A percentile compares a stretch with the other conserved stretches of the same genome.
Conservation (phyloP, 2,329 filamentous ascomycete species). For the Aspergillus hiratsukae region DNA sequence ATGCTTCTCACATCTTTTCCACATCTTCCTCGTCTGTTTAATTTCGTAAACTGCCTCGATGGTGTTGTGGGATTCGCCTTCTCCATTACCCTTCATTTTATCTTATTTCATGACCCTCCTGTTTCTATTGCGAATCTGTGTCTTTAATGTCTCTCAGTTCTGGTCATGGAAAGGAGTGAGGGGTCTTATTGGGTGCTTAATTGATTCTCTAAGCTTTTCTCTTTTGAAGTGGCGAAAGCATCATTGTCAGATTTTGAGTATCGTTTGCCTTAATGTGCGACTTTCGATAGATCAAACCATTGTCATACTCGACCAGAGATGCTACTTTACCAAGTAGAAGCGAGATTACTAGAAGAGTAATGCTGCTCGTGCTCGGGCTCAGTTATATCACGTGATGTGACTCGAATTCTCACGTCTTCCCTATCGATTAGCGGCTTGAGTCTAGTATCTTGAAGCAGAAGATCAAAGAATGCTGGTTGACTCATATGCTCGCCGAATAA, state of each 20-base stretch:
- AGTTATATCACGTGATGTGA: slow-evolving; percentile 7
- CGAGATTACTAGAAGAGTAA: not conserved
- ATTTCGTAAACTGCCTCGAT: slow-evolving; percentile 13
- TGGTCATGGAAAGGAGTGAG: slow-evolving; percentile 23
- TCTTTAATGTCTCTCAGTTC: not conserved
- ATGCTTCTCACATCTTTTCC: slow-evolving; percentile 25
- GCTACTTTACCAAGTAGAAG: not conserved
- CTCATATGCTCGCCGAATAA: not conserved
- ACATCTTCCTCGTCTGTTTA: slow-evolving; percentile 1
- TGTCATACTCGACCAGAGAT: not conserved
- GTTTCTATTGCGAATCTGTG: slow-evolving; percentile 4
- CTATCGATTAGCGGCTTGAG: not conserved
- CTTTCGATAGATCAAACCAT: not conserved
- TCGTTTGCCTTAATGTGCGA: not conserved
- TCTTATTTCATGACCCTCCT: slow-evolving; percentile 7
- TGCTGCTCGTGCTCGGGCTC: not conserved
- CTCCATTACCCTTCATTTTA: slow-evolving; percentile 6
- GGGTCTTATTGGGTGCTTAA: slow-evolving; percentile 15
- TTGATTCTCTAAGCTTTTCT: slow-evolving; percentile 10
- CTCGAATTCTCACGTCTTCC: slow-evolving; percentile 1
- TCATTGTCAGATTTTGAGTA: slow-evolving; percentile 1
- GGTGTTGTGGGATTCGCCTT: slow-evolving; percentile 16
- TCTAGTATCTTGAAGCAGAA: not conserved
- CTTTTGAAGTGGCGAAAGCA: slow-evolving; percentile 6
- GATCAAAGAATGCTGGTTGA: not conserved